Percentiles rank a stretch among this genome's conserved stretches.
phyloP scores from a whole-genome alignment of 208 protist genomes.

The Trypanosoma grayi region DNA sequence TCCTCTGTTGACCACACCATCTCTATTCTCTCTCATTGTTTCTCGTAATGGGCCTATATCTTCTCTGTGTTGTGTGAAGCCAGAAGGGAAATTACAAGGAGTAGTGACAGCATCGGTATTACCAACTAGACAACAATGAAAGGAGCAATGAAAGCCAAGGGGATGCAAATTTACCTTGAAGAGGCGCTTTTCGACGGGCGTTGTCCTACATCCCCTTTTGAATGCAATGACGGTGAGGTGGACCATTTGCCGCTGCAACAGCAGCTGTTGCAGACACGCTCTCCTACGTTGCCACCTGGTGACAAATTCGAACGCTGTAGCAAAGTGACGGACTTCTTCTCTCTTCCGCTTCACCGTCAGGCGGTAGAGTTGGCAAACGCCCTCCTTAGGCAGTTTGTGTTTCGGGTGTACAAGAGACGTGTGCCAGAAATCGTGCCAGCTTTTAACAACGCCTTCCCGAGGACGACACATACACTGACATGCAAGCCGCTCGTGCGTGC shows the following conservation, averaged over 20 bases:
- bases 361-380: conserved; percentile 21
- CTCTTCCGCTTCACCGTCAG: not conserved
- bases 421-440: conserved; percentile 7
- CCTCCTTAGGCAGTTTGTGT: conserved; percentile 18
- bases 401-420: conserved; percentile 11
- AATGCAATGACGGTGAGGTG: not conserved
- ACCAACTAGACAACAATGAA: not conserved
- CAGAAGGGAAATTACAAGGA: not conserved
- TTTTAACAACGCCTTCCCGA: conserved; percentile 21
- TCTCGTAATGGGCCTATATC: no score
- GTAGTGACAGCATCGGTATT: not conserved
- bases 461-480: conserved; percentile 2
- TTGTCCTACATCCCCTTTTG: not conserved
- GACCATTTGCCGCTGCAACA: not conserved
- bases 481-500: conserved; percentile 7
- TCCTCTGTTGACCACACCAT: no score
- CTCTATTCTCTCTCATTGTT: no score
- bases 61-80: no score
- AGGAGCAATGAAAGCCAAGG: not conserved
- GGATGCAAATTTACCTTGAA: conserved; percentile 3
- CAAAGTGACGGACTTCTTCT: conserved; percentile 3
- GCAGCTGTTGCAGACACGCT: not conserved
- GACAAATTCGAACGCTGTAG: not conserved
- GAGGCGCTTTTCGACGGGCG: conserved; percentile 8
- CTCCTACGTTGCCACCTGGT: not conserved